Conservation (phyloP, 2,329 filamentous ascomycete species). For the Zymoseptoria passerinii region DNA sequence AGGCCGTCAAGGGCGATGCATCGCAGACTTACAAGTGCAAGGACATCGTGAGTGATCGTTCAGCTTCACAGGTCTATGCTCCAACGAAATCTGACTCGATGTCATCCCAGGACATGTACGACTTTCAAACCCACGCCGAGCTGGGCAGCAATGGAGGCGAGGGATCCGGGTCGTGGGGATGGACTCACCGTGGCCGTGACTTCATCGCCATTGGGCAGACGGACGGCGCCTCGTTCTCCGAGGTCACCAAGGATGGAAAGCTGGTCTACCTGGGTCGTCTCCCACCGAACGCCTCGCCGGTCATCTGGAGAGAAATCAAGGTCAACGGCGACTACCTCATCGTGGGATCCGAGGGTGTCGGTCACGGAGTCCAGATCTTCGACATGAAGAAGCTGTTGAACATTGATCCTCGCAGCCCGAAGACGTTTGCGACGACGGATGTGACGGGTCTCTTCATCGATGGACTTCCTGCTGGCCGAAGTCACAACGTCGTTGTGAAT, state of each 20-base stretch:
- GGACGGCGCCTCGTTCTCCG: slow-evolving; percentile 49
- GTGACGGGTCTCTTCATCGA: slow-evolving; percentile 35
- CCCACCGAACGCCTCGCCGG: slow-evolving; percentile 39
- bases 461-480: slow-evolving; percentile 39
- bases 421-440: slow-evolving; percentile 34
- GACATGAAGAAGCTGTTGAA: slow-evolving; percentile 52
- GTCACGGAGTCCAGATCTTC: slow-evolving; percentile 55
- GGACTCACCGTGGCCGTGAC: slow-evolving; percentile 47
- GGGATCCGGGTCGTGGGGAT: slow-evolving; percentile 46
- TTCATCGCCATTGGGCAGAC: slow-evolving; percentile 49
- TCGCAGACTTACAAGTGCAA: slow-evolving; percentile 43
- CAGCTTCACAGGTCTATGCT: too few relatives aligned
- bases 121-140: slow-evolving; percentile 47
- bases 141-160: slow-evolving; percentile 42
- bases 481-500: slow-evolving; percentile 48
- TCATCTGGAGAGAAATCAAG: slow-evolving; percentile 48
- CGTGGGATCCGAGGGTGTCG: slow-evolving; percentile 38
- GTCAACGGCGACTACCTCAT: slow-evolving; percentile 37
- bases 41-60: neutral
- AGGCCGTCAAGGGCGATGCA: slow-evolving; percentile 39
- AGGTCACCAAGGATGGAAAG: slow-evolving; percentile 45
- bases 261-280: slow-evolving; percentile 47
- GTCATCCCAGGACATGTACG: slow-evolving; percentile 39
- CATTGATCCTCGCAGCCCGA: slow-evolving; percentile 37
- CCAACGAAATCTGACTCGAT: slow-evolving; percentile 25